A percentile compares a stretch with the other conserved stretches of the same genome.
Conservation (phyloP, 331 rosid genomes). For the Saraca asoca region DNA sequence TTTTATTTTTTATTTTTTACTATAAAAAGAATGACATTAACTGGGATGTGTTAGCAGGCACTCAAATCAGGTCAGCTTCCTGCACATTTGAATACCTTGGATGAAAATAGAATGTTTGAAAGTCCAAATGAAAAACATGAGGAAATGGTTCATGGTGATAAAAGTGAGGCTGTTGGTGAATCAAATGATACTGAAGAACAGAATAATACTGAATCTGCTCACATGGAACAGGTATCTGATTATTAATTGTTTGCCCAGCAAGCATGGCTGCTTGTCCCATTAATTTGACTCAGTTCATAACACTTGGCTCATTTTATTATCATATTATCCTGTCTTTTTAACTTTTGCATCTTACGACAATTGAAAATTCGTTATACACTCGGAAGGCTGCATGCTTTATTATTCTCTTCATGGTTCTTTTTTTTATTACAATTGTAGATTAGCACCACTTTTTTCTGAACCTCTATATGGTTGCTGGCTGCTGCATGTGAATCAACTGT, state of each 20-base stretch:
- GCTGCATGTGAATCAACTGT: too few relatives aligned
- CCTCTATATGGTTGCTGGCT: too few relatives aligned
- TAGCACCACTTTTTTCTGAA: too few relatives aligned
- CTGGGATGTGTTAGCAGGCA: slow-evolving; percentile 56
- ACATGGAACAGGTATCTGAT: slow-evolving; percentile 75
- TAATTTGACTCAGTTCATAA: neutral
- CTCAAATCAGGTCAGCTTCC: slow-evolving; percentile 91
- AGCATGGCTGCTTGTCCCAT: neutral
- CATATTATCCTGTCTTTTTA: too few relatives aligned
- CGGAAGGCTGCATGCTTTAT: too few relatives aligned
- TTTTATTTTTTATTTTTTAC: neutral
- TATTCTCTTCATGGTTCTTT: too few relatives aligned
- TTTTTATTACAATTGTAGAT: too few relatives aligned
- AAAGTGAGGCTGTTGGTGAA: slow-evolving; percentile 42
- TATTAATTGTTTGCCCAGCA: neutral
- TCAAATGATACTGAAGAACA: slow-evolving; percentile 53
- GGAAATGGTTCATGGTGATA: slow-evolving; percentile 28
- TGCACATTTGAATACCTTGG: slow-evolving; percentile 57
- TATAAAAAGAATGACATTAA: slow-evolving; percentile 3
- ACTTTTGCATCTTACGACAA: too few relatives aligned
- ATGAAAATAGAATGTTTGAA: slow-evolving; percentile 43
- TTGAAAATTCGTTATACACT: too few relatives aligned
- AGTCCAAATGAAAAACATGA: slow-evolving; percentile 45
- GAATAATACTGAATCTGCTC: slow-evolving; percentile 48
- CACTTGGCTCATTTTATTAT: too few relatives aligned